Base-by-base conservation (phyloP, 2,329 filamentous ascomycete genomes). In the Seiridium cupressi region DNA sequence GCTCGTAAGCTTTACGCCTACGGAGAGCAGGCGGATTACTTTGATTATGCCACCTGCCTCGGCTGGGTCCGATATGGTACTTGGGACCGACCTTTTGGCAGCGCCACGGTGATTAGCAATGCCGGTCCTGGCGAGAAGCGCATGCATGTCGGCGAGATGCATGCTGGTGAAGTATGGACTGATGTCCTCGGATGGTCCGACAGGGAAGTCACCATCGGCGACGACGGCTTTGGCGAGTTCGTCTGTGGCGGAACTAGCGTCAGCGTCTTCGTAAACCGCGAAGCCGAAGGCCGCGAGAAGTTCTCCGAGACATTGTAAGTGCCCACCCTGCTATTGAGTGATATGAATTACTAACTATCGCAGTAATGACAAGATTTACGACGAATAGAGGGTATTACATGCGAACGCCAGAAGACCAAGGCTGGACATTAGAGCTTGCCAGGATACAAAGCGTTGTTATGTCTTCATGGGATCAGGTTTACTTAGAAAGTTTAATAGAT, bases 1-100 rank as follows among this genome's bases (percentile, higher is more conserved):
- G 86, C 85, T 3, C 80, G 89, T 13, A 88, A 86, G 70, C 76
- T 89, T 2, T 91, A 88, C 65, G 85, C 87, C 0, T 89, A 90
- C 66, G 89, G 89, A 9, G 73, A 79, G 58, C 88, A 90, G 69
- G 79, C 79, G 3, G 86, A 90, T 64, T 90, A 89, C 70, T 87
- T 75, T 55, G 83, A 88, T 69, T 76, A 79, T 44, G 72, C 78
- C n/a, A 84, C 84, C 36, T 89, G 86, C 69, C 79, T 90, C 58
- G 87, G 87, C 61, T 88, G 83, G 76, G 83, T 85, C 44, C 76
- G 83, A 7, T 74, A 76, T 49, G 82, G 82, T 11, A 78, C 76
- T 0, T 74, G 73, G 66, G 78, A 80, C 61, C 71, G 73, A 4
- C 71, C 75, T n/a, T 78, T 69, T 48, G 84, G 85, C 2, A 77